A percentile compares a stretch with the other conserved stretches of the same genome.
phyloP scores from a whole-genome alignment of 805 yeast species.

The Candida namnaoensis region DNA sequence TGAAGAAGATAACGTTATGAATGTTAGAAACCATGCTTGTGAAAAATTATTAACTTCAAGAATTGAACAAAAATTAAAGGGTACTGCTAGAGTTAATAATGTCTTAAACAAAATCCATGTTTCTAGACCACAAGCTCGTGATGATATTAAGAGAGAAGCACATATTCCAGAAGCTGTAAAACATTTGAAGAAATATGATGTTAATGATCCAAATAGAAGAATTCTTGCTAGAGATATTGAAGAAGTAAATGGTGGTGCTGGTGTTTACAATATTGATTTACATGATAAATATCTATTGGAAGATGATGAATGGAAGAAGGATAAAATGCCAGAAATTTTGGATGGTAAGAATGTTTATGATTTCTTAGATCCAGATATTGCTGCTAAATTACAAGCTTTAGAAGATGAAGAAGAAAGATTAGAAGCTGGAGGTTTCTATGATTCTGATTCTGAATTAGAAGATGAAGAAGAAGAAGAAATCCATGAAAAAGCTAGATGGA shows the following conservation, averaged over 20 bases:
- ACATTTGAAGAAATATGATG: slow-evolving; percentile 56
- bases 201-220: slow-evolving; percentile 75
- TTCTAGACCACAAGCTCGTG: slow-evolving; percentile 83
- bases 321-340: slow-evolving; percentile 91
- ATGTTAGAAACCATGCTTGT: slow-evolving; percentile 93
- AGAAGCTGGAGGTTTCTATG: slow-evolving; percentile 92
- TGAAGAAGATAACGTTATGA: slow-evolving; percentile 91
- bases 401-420: slow-evolving; percentile 96
- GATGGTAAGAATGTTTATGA: slow-evolving; percentile 97
- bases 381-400: slow-evolving; percentile 84
- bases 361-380: slow-evolving; percentile 93
- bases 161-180: slow-evolving; percentile 74
- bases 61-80: slow-evolving; percentile 93
- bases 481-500: slow-evolving; percentile 87
- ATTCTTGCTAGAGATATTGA: slow-evolving; percentile 82
- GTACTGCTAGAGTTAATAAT: slow-evolving; percentile 79
- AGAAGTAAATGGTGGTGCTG: slow-evolving; percentile 96
- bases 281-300: slow-evolving; percentile 88
- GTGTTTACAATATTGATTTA: slow-evolving; percentile 90
- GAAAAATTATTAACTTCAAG: slow-evolving; percentile 92
- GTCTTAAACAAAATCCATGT: slow-evolving; percentile 95
- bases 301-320: slow-evolving; percentile 97
- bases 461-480: slow-evolving; percentile 65
- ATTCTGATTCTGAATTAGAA: slow-evolving; percentile 66
- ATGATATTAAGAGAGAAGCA: slow-evolving; percentile 73